Evolutionary conservation across 1,284 basidiomycete genomes (phyloP), one percentile per base, ranked within the genome.

Genomic region (Pterulicium gracile): DNA sequence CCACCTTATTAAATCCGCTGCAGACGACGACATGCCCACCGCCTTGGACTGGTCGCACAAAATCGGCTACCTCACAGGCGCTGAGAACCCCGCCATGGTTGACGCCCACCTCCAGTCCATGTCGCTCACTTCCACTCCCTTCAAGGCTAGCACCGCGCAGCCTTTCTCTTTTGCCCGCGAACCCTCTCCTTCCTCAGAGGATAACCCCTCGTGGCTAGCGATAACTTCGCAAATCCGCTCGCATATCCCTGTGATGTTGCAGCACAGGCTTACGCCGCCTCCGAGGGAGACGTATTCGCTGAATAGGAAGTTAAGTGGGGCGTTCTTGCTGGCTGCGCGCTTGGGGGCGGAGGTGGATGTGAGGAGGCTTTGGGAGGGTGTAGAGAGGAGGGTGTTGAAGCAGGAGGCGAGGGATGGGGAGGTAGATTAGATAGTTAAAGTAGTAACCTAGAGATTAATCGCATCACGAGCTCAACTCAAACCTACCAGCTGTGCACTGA

Each of bases 201-300:
- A 13, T 17, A 39, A 39, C 19, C 70, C 78, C 4, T 53, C 50
- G n/a, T 87, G 83, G 82, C 64, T 74, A 32, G 66, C 73, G 5
- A 82, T 89, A 54, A 91, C 90, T 0, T 67, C 72, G 10, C 67
- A 79, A 50, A 91, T 95, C 48, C 73, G 88, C 20, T 75, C 70
- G 2, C 76, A 82, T 44, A 98, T 98, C 49, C 95, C 95, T 2
- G 69, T 89, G 46, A 98, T 98, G 92, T 73, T 98, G 47, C 69
- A 79, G 54, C 75, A 97, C 58, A 74, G 94, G 42, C 72, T 95
- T 20, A 94, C 90, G 1, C 95, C 95, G 0, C 95, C 95, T 1
- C 95, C 95, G 0, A 69, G 78, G 49, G 93, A 98, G 66, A 98
- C 95, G 1, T 98, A 98, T 62, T 91, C 86, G 60, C 66, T 98